A percentile compares a stretch with the other conserved stretches of the same genome.
Conservation (phyloP, 75 land plant species). For the Cupressus sempervirens region DNA sequence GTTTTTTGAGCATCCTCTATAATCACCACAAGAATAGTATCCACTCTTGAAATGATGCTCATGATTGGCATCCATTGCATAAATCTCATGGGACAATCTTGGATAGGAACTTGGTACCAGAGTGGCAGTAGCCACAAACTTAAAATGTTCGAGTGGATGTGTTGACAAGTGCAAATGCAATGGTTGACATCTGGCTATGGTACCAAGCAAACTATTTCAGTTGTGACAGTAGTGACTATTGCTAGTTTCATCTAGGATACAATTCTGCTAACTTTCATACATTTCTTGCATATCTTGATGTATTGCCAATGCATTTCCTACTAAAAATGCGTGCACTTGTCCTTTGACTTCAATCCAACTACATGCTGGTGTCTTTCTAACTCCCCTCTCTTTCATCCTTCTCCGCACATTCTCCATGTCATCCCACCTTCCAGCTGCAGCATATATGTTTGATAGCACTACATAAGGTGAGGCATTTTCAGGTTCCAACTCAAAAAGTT, state of each 20-base stretch:
- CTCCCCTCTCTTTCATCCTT: neutral
- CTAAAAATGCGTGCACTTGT: neutral
- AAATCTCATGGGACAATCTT: neutral
- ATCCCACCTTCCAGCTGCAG: neutral
- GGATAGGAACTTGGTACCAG: neutral
- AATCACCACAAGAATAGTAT: neutral
- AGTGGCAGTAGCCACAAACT: neutral
- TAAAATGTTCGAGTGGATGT: neutral
- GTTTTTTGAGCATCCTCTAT: neutral
- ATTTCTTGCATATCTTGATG: neutral
- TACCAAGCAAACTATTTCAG: neutral
- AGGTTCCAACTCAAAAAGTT: neutral
- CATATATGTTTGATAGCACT: conserved; percentile 1
- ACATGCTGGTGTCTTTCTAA: neutral
- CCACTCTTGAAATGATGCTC: neutral
- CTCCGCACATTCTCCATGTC: neutral
- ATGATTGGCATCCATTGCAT: neutral
- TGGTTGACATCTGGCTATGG: neutral
- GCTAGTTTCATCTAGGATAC: neutral
- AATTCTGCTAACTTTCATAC: neutral
- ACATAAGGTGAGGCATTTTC: neutral
- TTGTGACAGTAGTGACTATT: neutral
- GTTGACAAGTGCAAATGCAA: neutral
- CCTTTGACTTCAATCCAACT: neutral
- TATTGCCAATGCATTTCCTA: neutral